Percentiles rank a stretch among this genome's conserved stretches.
These are phyloP conservation scores for Exserohilum rostratum DNA, from an alignment of 2,329 filamentous ascomycete species.

Conservation along the genomic window DNA sequence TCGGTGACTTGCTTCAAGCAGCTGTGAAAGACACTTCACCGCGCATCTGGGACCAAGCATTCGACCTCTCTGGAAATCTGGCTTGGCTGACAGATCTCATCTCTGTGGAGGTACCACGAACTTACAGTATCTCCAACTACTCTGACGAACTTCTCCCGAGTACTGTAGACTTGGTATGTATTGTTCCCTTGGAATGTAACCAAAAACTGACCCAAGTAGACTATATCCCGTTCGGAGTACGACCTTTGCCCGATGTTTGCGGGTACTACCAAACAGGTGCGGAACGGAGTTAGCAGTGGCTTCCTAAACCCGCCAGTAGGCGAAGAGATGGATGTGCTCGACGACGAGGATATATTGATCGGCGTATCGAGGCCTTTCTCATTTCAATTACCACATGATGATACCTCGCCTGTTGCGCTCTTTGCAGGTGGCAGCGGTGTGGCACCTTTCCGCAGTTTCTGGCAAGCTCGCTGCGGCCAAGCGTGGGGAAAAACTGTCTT, in stretches of 20 bases:
- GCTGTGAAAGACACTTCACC: constrained; percentile 29
- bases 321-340: constrained; percentile 44
- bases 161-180: constrained; percentile 54
- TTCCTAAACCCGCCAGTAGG: constrained; percentile 60
- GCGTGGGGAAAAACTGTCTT: constrained; percentile 28
- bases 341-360: constrained; percentile 58
- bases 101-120: constrained; percentile 30
- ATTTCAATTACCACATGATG: constrained; percentile 60
- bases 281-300: constrained; percentile 59
- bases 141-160: constrained; percentile 59
- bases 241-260: constrained; percentile 50
- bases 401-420: constrained; percentile 58
- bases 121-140: constrained; percentile 52
- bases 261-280: constrained; percentile 23
- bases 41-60: constrained; percentile 35
- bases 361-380: constrained; percentile 59
- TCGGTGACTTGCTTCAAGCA: constrained; percentile 32
- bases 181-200: neutral
- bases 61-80: constrained; percentile 25
- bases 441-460: constrained; percentile 34
- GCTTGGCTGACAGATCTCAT: constrained; percentile 30
- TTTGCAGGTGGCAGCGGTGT: constrained; percentile 56
- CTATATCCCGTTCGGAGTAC: constrained; percentile 60
- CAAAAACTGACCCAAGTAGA: constrained; percentile 23
- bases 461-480: constrained; percentile 28